phyloP scores from a whole-genome alignment of 2,329 filamentous ascomycete species.

The Trichoderma hamatum region DNA sequence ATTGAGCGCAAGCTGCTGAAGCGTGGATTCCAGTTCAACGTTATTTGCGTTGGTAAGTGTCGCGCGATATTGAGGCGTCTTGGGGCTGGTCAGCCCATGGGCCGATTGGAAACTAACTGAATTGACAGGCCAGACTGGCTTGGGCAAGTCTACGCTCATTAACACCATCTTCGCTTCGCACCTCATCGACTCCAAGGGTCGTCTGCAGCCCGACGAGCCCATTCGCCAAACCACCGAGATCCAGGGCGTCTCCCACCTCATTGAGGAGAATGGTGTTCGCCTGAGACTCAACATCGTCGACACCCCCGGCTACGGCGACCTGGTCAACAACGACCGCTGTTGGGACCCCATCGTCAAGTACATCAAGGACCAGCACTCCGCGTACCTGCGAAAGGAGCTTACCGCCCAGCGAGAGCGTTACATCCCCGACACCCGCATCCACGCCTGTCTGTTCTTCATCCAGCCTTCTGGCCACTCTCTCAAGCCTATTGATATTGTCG shows the following conservation, averaged over 20 bases:
- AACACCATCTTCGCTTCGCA: slow-evolving; percentile 99
- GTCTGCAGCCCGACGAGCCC: slow-evolving; percentile 86
- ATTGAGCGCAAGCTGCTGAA: slow-evolving; percentile 99
- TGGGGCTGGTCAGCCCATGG: neutral
- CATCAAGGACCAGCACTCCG: slow-evolving; percentile 99
- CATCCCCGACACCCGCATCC: slow-evolving; percentile 98
- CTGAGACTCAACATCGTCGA: slow-evolving; percentile 98
- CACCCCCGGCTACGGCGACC: slow-evolving; percentile 95
- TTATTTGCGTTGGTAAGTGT: slow-evolving; percentile 95
- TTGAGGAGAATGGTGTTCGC: slow-evolving; percentile 98
- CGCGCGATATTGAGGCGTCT: neutral
- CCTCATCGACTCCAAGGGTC: slow-evolving; percentile 98
- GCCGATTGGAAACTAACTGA: slow-evolving; percentile 24
- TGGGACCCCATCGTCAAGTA: slow-evolving; percentile 99
- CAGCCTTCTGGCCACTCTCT: slow-evolving; percentile 96
- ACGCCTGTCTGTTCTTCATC: slow-evolving; percentile 99
- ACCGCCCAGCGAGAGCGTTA: slow-evolving; percentile 98
- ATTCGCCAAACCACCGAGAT: slow-evolving; percentile 97
- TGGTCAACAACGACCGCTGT: slow-evolving; percentile 99
- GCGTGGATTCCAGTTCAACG: slow-evolving; percentile 99
- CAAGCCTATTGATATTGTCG: slow-evolving; percentile 99
- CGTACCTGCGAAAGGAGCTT: slow-evolving; percentile 98
- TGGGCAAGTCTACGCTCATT: slow-evolving; percentile 98
- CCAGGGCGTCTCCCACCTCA: slow-evolving; percentile 95
- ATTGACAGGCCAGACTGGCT: slow-evolving; percentile 84